phyloP scores from a whole-genome alignment of 768 basidiomycete genomes.

The Mycena leptocephala region DNA sequence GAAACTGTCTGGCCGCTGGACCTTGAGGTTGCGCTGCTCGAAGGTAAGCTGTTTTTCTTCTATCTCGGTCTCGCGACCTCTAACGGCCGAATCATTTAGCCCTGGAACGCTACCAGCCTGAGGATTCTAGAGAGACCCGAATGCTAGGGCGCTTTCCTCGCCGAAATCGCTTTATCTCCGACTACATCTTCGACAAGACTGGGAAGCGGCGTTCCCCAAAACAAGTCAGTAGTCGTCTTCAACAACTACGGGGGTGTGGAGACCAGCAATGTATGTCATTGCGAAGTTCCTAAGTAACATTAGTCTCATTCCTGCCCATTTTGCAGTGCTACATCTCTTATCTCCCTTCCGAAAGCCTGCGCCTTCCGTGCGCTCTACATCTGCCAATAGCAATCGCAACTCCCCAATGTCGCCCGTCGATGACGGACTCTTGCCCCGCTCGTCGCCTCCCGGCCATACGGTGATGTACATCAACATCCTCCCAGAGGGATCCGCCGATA shows the following conservation, averaged over 20 bases:
- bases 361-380: constrained; percentile 33
- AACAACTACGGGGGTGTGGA: constrained; percentile 82
- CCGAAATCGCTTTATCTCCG: constrained; percentile 75
- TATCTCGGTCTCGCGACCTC: neutral
- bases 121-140: constrained; percentile 64
- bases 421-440: constrained; percentile 29
- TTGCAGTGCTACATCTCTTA: constrained; percentile 61
- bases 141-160: constrained; percentile 71
- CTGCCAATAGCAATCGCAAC: constrained; percentile 8
- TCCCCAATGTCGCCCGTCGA: constrained; percentile 28
- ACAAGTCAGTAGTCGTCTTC: constrained; percentile 86
- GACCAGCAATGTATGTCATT: constrained; percentile 75
- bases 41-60: constrained; percentile 68
- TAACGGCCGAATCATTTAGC: constrained; percentile 48
- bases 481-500: constrained; percentile 41
- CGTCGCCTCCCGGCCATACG: constrained; percentile 44
- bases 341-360: constrained; percentile 52
- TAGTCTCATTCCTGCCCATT: constrained; percentile 7
- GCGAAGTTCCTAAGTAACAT: neutral
- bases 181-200: constrained; percentile 72
- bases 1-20: constrained; percentile 88
- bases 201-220: constrained; percentile 82
- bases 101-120: constrained; percentile 65
- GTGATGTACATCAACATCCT: constrained; percentile 67
- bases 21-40: constrained; percentile 83